These are phyloP conservation scores for Psilocybe tampanensis DNA, from an alignment of 768 basidiomycete species.

Conservation along the genomic window DNA sequence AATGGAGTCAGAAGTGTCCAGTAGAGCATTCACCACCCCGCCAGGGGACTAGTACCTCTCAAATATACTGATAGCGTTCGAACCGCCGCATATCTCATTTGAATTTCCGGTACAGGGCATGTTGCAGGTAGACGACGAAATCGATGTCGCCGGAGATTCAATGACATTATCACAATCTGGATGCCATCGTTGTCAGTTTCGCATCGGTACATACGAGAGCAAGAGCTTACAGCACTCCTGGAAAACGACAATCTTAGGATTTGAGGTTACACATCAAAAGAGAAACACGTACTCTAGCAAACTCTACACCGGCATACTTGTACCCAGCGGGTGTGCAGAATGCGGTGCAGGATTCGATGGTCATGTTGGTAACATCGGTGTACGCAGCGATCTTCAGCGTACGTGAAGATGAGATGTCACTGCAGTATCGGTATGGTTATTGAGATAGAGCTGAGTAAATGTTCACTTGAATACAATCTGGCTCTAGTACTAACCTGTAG, in stretches of 20 bases:
- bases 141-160: conserved; percentile 37
- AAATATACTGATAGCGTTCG: conserved; percentile 22
- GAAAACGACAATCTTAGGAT: not conserved
- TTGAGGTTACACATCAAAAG: too few species aligned
- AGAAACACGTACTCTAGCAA: conserved; percentile 8
- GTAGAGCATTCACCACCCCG: not conserved
- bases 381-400: conserved; percentile 49
- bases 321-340: conserved; percentile 48
- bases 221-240: conserved; percentile 27
- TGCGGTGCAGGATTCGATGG: conserved; percentile 48
- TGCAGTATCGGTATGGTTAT: conserved; percentile 19
- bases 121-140: conserved; percentile 46
- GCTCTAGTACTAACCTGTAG: not conserved
- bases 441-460: not conserved
- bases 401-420: conserved; percentile 56
- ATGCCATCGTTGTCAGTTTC: not conserved
- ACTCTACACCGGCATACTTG: conserved; percentile 60
- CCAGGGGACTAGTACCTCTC: not conserved
- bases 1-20: not conserved
- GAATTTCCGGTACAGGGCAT: conserved; percentile 60
- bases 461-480: too few species aligned
- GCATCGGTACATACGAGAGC: not conserved
- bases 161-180: conserved; percentile 66
- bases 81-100: conserved; percentile 58
- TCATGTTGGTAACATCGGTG: conserved; percentile 56